Base-by-base conservation (phyloP, 768 basidiomycete species). In the Lactifluus rugatus region DNA sequence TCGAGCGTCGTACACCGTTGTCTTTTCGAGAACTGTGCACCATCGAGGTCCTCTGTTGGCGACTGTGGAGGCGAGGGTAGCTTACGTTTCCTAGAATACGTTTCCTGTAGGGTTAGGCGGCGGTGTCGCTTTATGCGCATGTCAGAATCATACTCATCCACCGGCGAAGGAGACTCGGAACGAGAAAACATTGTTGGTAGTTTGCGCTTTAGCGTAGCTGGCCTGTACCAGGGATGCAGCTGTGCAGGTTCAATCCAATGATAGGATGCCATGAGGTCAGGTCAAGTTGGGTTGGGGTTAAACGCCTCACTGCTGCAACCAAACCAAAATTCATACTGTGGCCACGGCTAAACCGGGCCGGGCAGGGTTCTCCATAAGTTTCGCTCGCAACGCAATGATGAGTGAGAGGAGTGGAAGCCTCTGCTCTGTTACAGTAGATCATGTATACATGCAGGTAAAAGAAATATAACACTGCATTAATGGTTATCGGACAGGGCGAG, bases 141-240 rank as follows among this genome's bases (percentile, higher is more conserved):
- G 21, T 56, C 54, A 41, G 26, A 32, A 23, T 47, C 48, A 41
- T 50, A 49, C 37, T 54, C 58, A 28, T 59, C 58, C 42, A 45
- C 41, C 0, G 58, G 53, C 16, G 46, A 59, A 21, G 52, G 42
- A 8, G 52, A 49, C 34, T 49, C 52, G 7, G 48, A 50, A 31
- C 42, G 53, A 49, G 48, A 19, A 6, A 37, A 23, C 52, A 59
- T 59, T 19, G 46, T 14, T 9, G 65, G 57, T 13, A 57, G 60
- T 60, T 72, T 76, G 58, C 78, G 78, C 62, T 79, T 79, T 65
- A 66, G 67, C 41, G 71, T 66, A 0, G 72, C 66, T 56, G 70
- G 69, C 42, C 65, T 65, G 59, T 74, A 74, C 78, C 78, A 79
- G 50, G 78, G 78, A 62, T 80, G 78, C 31, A 66, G 60, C 17